Conservation (phyloP, 169 alveolate genomes). For the Plasmodium vivax region DNA sequence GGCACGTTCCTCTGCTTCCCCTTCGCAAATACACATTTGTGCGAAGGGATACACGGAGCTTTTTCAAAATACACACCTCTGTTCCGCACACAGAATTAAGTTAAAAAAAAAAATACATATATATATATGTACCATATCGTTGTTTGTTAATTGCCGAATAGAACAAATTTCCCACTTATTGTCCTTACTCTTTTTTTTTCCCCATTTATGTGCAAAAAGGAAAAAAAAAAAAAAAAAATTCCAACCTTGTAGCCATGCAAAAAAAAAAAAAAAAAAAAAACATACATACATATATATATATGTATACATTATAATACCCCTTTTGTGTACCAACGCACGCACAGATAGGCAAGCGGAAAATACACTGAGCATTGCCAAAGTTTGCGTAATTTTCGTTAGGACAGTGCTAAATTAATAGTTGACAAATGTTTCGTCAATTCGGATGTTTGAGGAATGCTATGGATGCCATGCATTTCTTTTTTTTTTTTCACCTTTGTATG, state of each 20-base stretch:
- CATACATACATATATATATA: not conserved
- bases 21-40: not conserved
- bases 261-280: not conserved
- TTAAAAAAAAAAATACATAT: not conserved
- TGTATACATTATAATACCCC: not conserved
- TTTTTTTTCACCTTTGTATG: not conserved
- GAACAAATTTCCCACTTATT: conserved; percentile 24
- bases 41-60: not conserved
- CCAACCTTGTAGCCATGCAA: not conserved
- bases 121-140: not conserved
- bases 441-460: conserved; percentile 2
- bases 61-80: conserved; percentile 1
- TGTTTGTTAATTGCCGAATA: conserved; percentile 16
- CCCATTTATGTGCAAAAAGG: not conserved
- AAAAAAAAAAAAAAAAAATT: not conserved
- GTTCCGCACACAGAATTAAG: conserved; percentile 21
- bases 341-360: conserved; percentile 36
- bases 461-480: not conserved
- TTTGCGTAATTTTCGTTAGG: conserved; percentile 16
- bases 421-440: conserved; percentile 10
- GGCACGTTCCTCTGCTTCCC: not conserved
- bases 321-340: conserved; percentile 20
- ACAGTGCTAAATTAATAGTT: conserved; percentile 12
- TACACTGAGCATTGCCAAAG: not conserved
- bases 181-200: not conserved